Base-by-base conservation (phyloP, 1,139 yeast genomes). In the Yamadazyma dendronema region DNA sequence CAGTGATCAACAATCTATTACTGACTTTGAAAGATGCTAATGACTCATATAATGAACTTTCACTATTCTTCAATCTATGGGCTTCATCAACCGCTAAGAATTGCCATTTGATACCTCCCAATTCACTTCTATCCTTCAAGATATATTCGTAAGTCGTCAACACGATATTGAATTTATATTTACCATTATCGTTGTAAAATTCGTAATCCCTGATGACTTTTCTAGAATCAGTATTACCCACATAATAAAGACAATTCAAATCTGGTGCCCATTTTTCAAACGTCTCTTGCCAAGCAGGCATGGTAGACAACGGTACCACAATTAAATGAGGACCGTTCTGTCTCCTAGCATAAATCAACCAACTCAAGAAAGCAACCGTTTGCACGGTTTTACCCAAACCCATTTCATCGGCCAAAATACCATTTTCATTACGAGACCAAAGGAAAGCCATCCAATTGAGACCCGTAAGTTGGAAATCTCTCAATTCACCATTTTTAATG, bases 221-320 rank as follows among this genome's bases (percentile, higher is more conserved):
- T 54, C 98, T 79, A 1, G 97, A 84, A 54, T 81, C 79, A 26
- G 94, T 82, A 57, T 94, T 94, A 36, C 99, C 99, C 68, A 90
- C 74, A 56, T 92, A 92, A 53, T 88, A 88, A 45, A 92, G 79
- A 61, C 92, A 87, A 58, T 94, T 92, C 42, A 94, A 72, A 58
- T 90, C 98, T 2, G 98, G 97, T 0, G 98, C 79, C 99, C 99
- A 94, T 54, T 83, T 79, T 53, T 92, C 98, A 61, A 94, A 85
- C 2, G 98, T 94, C 56, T 94, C 98, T 65, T 92, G 97, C 99
- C 99, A 94, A 0, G 98, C 96, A 1, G 97, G 97, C 39, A 94
- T 81, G 0, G 99, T 94, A 1, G 96, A 87, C 45, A 94, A 69
- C 0, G 99, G 99, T 9, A 94, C 99, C 27, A 94, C 98, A 19